phyloP scores from a whole-genome alignment of 1,139 yeast genomes.

The Hansenula lynferdii region DNA sequence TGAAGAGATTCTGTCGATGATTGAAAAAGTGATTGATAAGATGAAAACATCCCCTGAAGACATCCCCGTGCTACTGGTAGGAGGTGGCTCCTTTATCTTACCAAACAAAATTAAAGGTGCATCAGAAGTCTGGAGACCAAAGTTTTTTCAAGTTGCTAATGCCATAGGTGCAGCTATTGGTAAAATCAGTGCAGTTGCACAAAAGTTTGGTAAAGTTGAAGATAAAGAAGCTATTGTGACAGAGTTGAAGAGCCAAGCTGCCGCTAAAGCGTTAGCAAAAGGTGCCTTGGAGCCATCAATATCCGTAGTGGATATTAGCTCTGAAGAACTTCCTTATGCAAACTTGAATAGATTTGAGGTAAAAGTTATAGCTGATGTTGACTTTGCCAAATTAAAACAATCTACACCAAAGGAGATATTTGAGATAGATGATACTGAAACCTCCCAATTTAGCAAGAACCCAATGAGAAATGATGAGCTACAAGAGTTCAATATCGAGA shows the following conservation, averaged over 20 bases:
- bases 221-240: constrained; percentile 20
- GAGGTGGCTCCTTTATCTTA: constrained; percentile 36
- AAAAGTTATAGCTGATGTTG: constrained; percentile 34
- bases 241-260: no score
- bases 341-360: constrained; percentile 26
- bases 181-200: constrained; percentile 26
- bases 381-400: constrained; percentile 20
- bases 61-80: constrained; percentile 34
- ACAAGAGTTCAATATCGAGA: background rate
- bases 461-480: background rate
- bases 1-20: background rate
- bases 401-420: background rate
- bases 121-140: constrained; percentile 29
- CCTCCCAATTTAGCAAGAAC: background rate
- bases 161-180: constrained; percentile 40
- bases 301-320: constrained; percentile 24
- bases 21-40: constrained; percentile 26
- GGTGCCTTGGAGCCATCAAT: constrained; percentile 28
- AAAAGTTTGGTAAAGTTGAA: constrained; percentile 20
- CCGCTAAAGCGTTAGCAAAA: no score
- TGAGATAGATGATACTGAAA: constrained; percentile 18
- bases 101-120: constrained; percentile 31
- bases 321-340: constrained; percentile 34
- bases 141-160: constrained; percentile 32
- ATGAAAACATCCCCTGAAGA: constrained; percentile 34